Conservation (phyloP, 169 alveolate species). For the Plasmodium malariae region DNA sequence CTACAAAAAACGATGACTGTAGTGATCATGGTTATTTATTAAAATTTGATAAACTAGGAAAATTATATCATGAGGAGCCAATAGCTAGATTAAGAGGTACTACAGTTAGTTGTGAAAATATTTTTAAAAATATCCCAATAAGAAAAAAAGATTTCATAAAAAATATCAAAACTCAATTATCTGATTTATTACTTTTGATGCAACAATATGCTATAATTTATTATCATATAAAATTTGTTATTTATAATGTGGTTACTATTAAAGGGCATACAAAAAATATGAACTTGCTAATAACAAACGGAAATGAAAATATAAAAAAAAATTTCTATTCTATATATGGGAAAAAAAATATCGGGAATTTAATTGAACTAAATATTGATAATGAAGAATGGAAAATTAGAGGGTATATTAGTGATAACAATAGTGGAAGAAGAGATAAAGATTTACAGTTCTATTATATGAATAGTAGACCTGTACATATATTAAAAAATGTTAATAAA, state of each 20-base stretch:
- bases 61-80: slow-evolving; percentile 72
- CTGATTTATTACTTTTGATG: slow-evolving; percentile 62
- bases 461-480: slow-evolving; percentile 83
- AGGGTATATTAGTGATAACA: slow-evolving; percentile 75
- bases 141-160: slow-evolving; percentile 74
- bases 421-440: slow-evolving; percentile 79
- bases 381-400: slow-evolving; percentile 59
- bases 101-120: slow-evolving; percentile 69
- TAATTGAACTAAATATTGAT: slow-evolving; percentile 73
- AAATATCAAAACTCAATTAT: slow-evolving; percentile 76
- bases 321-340: slow-evolving; percentile 80
- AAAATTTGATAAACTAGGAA: slow-evolving; percentile 80
- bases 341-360: slow-evolving; percentile 72
- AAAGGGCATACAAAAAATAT: slow-evolving; percentile 54
- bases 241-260: slow-evolving; percentile 24
- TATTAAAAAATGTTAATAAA: slow-evolving; percentile 78
- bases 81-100: slow-evolving; percentile 80
- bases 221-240: slow-evolving; percentile 41
- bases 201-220: slow-evolving; percentile 79
- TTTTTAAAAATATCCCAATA: slow-evolving; percentile 77
- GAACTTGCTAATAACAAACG: slow-evolving; percentile 57
- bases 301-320: slow-evolving; percentile 68
- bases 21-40: slow-evolving; percentile 82
- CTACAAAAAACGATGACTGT: slow-evolving; percentile 82
- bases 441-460: slow-evolving; percentile 82